Evolutionary conservation across 2,329 filamentous ascomycete genomes (phyloP), one percentile per base, ranked within the genome.

Genomic region (Aspergillus japonicus): DNA sequence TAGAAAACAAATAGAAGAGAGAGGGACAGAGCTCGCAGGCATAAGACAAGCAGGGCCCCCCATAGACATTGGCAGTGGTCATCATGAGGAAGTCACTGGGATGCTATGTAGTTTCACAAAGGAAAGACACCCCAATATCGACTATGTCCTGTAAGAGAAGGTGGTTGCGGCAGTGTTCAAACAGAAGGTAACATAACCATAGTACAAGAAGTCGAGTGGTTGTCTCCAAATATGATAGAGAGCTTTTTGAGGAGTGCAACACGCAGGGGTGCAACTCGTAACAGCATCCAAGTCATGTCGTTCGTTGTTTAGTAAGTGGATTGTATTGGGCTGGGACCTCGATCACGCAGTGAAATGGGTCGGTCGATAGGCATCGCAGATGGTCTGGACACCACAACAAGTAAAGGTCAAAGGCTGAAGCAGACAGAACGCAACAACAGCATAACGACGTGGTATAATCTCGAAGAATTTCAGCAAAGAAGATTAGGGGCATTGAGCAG

Each of bases 391-490:
- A 19, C 39, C 39, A 44, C 39, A 44, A 44, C 16, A 44, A 35
- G 16, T n/a, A 47, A 59, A 49, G 26, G 54, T 44, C 29, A 50
- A 59, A 26, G 62, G 66, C 65, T 60, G 24, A 55, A 58, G 61
- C 52, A 64, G 56, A 62, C 64, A 62, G 57, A 62, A 69, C 64
- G 64, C 54, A 62, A 54, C 61, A 63, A 66, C 63, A 67, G 42
- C 53, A 29, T 44, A 50, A 29, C 48, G 26, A 29, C 26, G 42
- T 68, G 65, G 66, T 64, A 64, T 64, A 65, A 64, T 66, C 68
- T 68, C 59, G 65, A 44, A 29, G 5, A 69, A 71, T 67, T 74
- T 71, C 67, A 60, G 70, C 70, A 72, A 59, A 65, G 64, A 66
- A 68, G 63, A 61, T 57, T 62, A 64, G 60, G 57, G 47, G 48